Conservation (phyloP, 2,329 filamentous ascomycete species). For the Fusarium dlaminii region DNA sequence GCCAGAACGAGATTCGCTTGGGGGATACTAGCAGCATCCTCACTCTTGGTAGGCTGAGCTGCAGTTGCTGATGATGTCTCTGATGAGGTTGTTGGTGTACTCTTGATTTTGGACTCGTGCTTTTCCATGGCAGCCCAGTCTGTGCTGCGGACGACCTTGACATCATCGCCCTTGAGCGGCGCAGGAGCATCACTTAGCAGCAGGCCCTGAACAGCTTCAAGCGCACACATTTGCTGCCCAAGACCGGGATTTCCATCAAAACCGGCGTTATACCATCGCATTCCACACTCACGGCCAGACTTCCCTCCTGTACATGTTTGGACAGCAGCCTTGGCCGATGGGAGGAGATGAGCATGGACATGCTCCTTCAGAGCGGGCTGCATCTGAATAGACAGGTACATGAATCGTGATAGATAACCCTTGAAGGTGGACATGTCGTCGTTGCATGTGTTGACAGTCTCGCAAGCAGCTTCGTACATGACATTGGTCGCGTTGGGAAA, state of each 20-base stretch:
- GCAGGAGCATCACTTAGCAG: slow-evolving; percentile 55
- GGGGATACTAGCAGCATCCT: slow-evolving; percentile 30
- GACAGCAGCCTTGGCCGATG: slow-evolving; percentile 65
- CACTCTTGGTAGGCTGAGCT: slow-evolving; percentile 26
- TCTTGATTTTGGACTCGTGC: slow-evolving; percentile 23
- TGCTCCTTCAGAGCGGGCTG: slow-evolving; percentile 62
- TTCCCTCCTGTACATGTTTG: slow-evolving; percentile 65
- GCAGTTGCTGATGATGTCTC: slow-evolving; percentile 10
- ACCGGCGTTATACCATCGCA: slow-evolving; percentile 68
- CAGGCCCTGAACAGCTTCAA: slow-evolving; percentile 70
- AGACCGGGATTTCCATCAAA: slow-evolving; percentile 66
- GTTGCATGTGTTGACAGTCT: slow-evolving; percentile 65
- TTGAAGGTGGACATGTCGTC: slow-evolving; percentile 75
- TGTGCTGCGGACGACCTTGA: slow-evolving; percentile 54
- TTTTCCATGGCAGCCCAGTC: slow-evolving; percentile 32
- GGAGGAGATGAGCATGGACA: slow-evolving; percentile 59
- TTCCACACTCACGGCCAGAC: slow-evolving; percentile 64
- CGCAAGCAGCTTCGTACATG: slow-evolving; percentile 75
- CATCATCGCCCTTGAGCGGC: slow-evolving; percentile 59
- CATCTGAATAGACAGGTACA: slow-evolving; percentile 67
- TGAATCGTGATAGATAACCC: slow-evolving; percentile 71
- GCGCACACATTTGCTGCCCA: slow-evolving; percentile 71
- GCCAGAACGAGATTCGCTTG: slow-evolving; percentile 26
- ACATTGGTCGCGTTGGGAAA: slow-evolving; percentile 63
- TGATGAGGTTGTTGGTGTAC: slow-evolving; percentile 15